phyloP scores from a whole-genome alignment of 2,329 filamentous ascomycete species.

The Alternaria arbusti region DNA sequence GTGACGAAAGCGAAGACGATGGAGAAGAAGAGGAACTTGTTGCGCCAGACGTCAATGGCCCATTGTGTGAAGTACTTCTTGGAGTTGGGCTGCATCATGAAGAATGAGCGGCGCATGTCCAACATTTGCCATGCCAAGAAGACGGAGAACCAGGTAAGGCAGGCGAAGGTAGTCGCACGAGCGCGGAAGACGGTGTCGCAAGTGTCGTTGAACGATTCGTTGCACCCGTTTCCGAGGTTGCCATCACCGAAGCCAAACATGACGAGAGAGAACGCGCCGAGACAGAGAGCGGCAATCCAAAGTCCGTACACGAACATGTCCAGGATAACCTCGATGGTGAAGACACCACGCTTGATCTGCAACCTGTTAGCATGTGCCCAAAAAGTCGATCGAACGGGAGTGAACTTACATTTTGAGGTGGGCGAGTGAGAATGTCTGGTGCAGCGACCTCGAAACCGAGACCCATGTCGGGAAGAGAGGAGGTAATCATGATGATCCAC shows the following conservation, averaged over 20 bases:
- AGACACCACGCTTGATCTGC: conserved; percentile 38
- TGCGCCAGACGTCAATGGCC: conserved; percentile 72
- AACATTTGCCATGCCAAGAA: conserved; percentile 78
- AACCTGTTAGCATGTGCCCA: conserved; percentile 19
- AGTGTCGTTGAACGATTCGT: conserved; percentile 34
- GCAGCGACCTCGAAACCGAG: conserved; percentile 44
- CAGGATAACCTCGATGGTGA: conserved; percentile 42
- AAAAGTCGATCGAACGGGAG: too few species aligned
- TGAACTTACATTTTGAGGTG: conserved; percentile 17
- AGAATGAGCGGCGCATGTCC: conserved; percentile 74
- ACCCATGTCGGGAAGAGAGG: conserved; percentile 45
- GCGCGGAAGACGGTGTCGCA: conserved; percentile 55
- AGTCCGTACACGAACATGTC: conserved; percentile 48
- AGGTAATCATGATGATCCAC: conserved; percentile 50
- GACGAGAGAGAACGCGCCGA: conserved; percentile 42
- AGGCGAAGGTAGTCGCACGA: conserved; percentile 75
- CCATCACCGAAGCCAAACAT: conserved; percentile 44
- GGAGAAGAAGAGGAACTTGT: conserved; percentile 66
- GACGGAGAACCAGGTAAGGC: conserved; percentile 76
- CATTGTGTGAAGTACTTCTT: conserved; percentile 65
- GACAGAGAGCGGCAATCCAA: conserved; percentile 42
- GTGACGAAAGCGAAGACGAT: conserved; percentile 45
- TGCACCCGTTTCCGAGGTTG: conserved; percentile 41
- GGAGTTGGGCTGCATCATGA: conserved; percentile 71
- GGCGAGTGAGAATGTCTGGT: conserved; percentile 39